Evolutionary conservation across 2,329 filamentous ascomycete genomes (phyloP).

Genomic region (Hawksworthiomyces lignivorus): DNA sequence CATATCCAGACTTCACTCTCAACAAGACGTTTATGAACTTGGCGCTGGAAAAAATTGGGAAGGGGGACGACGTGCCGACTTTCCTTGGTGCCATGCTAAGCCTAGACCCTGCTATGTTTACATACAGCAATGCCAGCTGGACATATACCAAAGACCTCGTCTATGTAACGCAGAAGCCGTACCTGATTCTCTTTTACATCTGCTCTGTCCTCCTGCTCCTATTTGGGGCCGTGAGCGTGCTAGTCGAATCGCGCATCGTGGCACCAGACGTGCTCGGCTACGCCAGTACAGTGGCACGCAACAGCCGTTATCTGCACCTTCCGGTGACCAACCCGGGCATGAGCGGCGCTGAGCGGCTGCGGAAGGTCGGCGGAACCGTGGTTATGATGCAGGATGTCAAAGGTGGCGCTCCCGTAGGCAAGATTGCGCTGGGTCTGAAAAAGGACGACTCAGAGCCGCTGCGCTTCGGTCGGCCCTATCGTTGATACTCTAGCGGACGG

Average conservation of each 20-base stretch:
- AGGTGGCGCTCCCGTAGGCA: conserved; percentile 8
- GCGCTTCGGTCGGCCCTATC: conserved; percentile 9
- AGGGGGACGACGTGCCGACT: neutral
- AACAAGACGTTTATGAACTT: neutral
- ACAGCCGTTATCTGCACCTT: conserved; percentile 14
- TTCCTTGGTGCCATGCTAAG: no score
- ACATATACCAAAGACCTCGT: conserved; percentile 3
- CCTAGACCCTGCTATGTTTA: neutral
- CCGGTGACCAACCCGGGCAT: conserved; percentile 12
- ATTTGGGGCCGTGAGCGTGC: conserved; percentile 4
- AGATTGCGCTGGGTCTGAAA: conserved; percentile 14
- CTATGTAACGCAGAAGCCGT: conserved; percentile 6
- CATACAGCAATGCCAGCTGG: neutral
- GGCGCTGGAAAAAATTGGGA: no score
- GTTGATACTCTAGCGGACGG: no score
- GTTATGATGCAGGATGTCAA: conserved; percentile 16
- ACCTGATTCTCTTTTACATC: conserved; percentile 6
- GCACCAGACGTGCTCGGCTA: conserved; percentile 14
- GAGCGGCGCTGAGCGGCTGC: conserved; percentile 11
- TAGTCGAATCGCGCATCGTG: conserved; percentile 10
- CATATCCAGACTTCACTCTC: neutral
- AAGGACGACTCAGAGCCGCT: conserved; percentile 10
- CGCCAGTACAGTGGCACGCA: conserved; percentile 12
- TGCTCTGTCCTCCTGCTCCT: conserved; percentile 9
- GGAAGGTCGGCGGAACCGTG: conserved; percentile 11